Percentiles rank a stretch among this genome's conserved stretches.
Conservation (phyloP, 306 rosid genomes). For the Prunus mongolica region DNA sequence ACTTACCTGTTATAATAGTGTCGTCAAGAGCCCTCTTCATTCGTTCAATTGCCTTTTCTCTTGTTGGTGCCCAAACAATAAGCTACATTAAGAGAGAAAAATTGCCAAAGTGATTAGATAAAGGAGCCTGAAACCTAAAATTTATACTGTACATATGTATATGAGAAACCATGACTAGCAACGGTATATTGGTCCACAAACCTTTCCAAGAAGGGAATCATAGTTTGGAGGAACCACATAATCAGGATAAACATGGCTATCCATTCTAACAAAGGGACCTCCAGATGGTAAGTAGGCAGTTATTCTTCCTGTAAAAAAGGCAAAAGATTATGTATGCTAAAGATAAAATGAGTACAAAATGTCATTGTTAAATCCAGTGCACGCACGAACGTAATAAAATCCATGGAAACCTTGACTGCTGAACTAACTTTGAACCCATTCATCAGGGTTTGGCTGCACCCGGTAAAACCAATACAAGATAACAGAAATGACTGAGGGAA, state of each 20-base stretch:
- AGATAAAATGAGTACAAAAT: not conserved
- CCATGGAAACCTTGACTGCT: not conserved
- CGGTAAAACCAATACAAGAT: not conserved
- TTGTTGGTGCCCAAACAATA: slow-evolving; percentile 99
- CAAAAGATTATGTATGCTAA: not conserved
- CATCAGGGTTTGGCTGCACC: not conserved
- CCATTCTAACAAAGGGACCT: slow-evolving; percentile 99
- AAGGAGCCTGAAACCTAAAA: not conserved
- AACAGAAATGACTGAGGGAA: not conserved
- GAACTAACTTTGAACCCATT: not conserved
- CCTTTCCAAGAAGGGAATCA: slow-evolving; percentile 98
- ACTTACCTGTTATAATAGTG: slow-evolving; percentile 83
- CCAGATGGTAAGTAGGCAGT: slow-evolving; percentile 95
- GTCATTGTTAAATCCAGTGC: slow-evolving; percentile 2
- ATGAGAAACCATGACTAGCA: not conserved
- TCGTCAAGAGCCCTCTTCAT: slow-evolving; percentile 97
- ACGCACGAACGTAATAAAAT: not conserved
- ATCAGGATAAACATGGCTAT: slow-evolving; percentile 93
- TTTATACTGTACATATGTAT: not conserved
- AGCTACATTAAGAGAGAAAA: slow-evolving; percentile 42
- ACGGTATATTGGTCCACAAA: slow-evolving; percentile 1
- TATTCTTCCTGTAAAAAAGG: slow-evolving; percentile 73
- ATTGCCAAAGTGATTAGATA: slow-evolving; percentile 7
- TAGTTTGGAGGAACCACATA: slow-evolving; percentile 98
- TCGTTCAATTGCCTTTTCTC: slow-evolving; percentile 95